Conservation (phyloP, 2,329 filamentous ascomycete species). For the Xylariaceae sp. region DNA sequence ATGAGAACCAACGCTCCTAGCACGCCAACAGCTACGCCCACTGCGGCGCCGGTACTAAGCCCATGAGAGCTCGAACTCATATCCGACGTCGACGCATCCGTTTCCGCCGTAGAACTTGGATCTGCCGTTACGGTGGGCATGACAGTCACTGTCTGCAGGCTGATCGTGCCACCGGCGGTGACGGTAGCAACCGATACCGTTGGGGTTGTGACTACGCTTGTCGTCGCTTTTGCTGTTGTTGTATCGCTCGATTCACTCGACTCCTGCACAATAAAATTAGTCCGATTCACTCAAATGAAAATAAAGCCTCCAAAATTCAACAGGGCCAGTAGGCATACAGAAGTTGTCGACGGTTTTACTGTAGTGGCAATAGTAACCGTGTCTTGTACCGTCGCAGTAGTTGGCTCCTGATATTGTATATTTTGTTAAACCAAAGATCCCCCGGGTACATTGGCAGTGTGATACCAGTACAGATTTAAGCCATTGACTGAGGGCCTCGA, state of each 20-base stretch:
- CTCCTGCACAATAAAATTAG: conserved; percentile 2
- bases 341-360: conserved; percentile 9
- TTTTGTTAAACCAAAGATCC: conserved; percentile 24
- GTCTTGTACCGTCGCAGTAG: conserved; percentile 31
- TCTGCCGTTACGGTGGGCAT: conserved; percentile 36
- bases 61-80: conserved; percentile 12
- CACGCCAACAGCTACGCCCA: conserved; percentile 26
- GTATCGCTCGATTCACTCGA: conserved; percentile 12
- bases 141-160: conserved; percentile 46
- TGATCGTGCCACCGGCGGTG: conserved; percentile 48
- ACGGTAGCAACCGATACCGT: conserved; percentile 45
- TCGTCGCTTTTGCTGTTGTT: conserved; percentile 15
- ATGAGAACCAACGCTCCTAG: conserved; percentile 22
- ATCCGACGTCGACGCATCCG: conserved; percentile 6
- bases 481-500: not conserved
- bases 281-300: no score
- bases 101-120: conserved; percentile 4
- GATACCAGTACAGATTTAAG: conserved; percentile 1
- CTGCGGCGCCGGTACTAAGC: conserved; percentile 22
- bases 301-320: not conserved
- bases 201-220: conserved; percentile 27
- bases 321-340: conserved; percentile 24
- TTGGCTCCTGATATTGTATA: conserved; percentile 24
- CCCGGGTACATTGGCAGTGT: conserved; percentile 1
- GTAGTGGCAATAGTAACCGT: conserved; percentile 28